Evolutionary conservation across 2,329 filamentous ascomycete species (phyloP), one percentile per base, ranked within the genome.

Genomic region (Escovopsis weberi): DNA sequence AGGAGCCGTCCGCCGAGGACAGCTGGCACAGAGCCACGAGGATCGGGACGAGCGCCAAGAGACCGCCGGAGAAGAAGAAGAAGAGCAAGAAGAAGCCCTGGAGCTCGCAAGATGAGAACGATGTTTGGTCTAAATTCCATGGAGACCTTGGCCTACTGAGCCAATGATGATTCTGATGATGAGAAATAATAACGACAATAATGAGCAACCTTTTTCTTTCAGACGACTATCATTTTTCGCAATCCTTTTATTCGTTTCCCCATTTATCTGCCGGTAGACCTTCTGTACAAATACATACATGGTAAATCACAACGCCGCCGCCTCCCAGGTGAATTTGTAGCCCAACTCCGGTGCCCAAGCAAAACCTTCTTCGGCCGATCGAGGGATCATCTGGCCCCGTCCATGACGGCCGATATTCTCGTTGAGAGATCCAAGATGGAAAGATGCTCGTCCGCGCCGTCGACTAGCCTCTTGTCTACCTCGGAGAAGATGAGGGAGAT

Each of bases 371-470:
- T 30, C 6, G 28, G 6, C 12, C 10, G 28, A 33, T 18, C 23
- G 23, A 18, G 18, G 18, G 34, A 12, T 23, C 9, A 40, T 39
- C 44, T 64, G 50, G 60, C 60, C 36, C 67, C 67, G 36, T 68
- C 69, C 58, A 94, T 57, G 45, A 91, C 78, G 28, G 74, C 75
- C 0, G 85, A 85, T 65, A 94, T 82, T 55, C 85, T 79, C 56
- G 96, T 69, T 6, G 82, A 73, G 50, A 96, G 59, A 60, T 98
- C 89, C 30, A 98, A 66, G 45, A 96, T 82, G 1, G 85, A 86
- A 23, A 98, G 67, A 59, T 98, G 89, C 64, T 98, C 91, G 57
- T 98, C 91, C 2, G 88, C 83, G 8, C 91, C 91, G 60, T 99
- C 93, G 6, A 94, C 82, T 38, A 98, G 64, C 50, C 91, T 75